Evolutionary conservation across 495 filamentous ascomycete species (phyloP), one percentile per base, ranked within the genome.

Genomic region (Penicillium desertorum): DNA sequence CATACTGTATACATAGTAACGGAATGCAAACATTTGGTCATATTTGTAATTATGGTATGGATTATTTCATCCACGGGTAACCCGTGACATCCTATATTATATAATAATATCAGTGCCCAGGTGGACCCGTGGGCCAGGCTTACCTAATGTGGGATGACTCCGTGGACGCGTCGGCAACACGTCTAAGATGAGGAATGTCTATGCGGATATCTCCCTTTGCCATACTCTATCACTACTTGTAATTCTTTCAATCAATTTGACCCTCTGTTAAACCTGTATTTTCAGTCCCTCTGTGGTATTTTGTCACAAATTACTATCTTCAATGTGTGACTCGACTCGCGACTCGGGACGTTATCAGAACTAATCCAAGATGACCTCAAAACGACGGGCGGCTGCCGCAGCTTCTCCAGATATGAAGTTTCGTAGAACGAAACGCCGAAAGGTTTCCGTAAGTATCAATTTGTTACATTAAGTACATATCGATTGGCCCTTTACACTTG

Each of bases 391-490:
- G 23, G 61, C 76, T 20, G 65, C 62, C 42, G 68, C 71, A 52
- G 68, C 70, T 49, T 68, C 75, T 42, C 66, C 75, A 44, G 76
- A 74, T 46, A 45, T 55, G 36, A 65, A 60, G 43, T 41, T 61
- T 56, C 81, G 84, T 60, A 80, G 80, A 62, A 71, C 80, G 44
- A 91, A 91, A 77, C 76, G 83, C 52, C 79, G 78, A 61, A 86
- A 81, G 59, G 55, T 79, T 22, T 75, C 79, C 64, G 83, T 86
- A 77, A 75, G 83, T 82, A 29, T 54, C 14, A 19, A n/a, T 19
- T 27, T 19, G 25, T 39, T 66, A 22, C 27, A 45, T 22, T 45
- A 42, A n/a, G 27, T 20, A n/a, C 43, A 22, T 25, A 25, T 45
- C 43, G 19, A 11, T 45, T 45, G 10, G 20, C 11, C 19, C 22